A percentile compares a stretch with the other conserved stretches of the same genome.
Evolutionary conservation across 768 basidiomycete genomes (phyloP).

Genomic region (Ramaria rubella): DNA sequence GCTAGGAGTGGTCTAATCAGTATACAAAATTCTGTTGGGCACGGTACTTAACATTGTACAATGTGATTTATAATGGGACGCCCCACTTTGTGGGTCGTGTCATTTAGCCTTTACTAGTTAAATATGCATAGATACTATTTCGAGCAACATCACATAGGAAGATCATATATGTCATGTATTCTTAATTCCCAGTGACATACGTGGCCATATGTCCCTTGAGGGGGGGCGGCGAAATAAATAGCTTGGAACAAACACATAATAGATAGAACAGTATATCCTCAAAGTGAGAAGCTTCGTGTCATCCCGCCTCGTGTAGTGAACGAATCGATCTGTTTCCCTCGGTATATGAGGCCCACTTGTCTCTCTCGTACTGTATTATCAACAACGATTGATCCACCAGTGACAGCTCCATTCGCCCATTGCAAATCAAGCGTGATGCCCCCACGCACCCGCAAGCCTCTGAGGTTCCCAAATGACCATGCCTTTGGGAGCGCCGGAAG

Average conservation of each 20-base stretch:
- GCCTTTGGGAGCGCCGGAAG: constrained; percentile 57
- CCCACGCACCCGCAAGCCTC: constrained; percentile 55
- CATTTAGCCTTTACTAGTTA: too few species aligned
- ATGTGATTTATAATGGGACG: too few species aligned
- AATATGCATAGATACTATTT: too few species aligned
- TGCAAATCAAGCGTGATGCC: constrained; percentile 49
- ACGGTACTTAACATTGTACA: too few species aligned
- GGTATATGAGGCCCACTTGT: constrained; percentile 19
- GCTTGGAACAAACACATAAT: background rate
- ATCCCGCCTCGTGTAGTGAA: constrained; percentile 12
- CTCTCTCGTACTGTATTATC: constrained; percentile 10
- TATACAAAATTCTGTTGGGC: too few species aligned
- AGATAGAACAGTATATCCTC: background rate
- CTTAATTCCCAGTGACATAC: too few species aligned
- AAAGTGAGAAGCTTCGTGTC: background rate
- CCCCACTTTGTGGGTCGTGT: too few species aligned
- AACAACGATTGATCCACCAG: constrained; percentile 14
- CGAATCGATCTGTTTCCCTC: constrained; percentile 12
- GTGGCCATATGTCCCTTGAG: background rate
- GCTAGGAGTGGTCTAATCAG: too few species aligned
- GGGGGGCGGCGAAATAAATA: background rate
- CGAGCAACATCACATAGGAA: too few species aligned
- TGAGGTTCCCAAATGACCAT: constrained; percentile 58
- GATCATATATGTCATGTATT: too few species aligned
- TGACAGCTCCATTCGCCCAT: constrained; percentile 35